Conservation (phyloP, 345 rosid genomes). For the Boechera divaricarpa region DNA sequence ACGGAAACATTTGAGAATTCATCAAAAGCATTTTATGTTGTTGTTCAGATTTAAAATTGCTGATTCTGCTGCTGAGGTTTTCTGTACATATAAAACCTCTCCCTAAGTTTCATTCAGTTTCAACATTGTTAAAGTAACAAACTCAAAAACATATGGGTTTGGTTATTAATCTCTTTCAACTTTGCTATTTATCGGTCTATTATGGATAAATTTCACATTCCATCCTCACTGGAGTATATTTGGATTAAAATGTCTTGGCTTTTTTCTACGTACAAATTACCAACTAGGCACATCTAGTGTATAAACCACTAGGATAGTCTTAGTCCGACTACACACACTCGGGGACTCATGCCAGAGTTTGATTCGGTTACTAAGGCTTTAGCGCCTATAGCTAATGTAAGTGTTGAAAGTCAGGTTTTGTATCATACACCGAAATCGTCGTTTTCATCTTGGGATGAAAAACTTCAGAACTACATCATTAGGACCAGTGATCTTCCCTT, state of each 20-base stretch:
- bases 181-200: neutral
- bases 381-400: conserved; percentile 73
- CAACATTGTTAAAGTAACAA: conserved; percentile 31
- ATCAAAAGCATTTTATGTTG: conserved; percentile 24
- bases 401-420: conserved; percentile 95
- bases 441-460: conserved; percentile 78
- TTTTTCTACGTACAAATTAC: neutral
- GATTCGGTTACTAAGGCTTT: conserved; percentile 63
- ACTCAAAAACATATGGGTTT: conserved; percentile 18
- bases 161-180: conserved; percentile 16
- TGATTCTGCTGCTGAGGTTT: conserved; percentile 34
- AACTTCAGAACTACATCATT: conserved; percentile 64
- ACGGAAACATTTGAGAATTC: neutral
- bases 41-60: conserved; percentile 35
- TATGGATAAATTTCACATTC: neutral
- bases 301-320: too few species aligned
- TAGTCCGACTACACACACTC: too few species aligned
- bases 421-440: conserved; percentile 90
- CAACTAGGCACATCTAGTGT: conserved; percentile 36
- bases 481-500: conserved; percentile 83
- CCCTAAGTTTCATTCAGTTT: conserved; percentile 36
- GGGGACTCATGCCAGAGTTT: too few species aligned
- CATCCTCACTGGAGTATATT: neutral
- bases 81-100: conserved; percentile 40
- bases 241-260: neutral